Evolutionary conservation across 768 basidiomycete genomes (phyloP).

Genomic region (Chiua virens): DNA sequence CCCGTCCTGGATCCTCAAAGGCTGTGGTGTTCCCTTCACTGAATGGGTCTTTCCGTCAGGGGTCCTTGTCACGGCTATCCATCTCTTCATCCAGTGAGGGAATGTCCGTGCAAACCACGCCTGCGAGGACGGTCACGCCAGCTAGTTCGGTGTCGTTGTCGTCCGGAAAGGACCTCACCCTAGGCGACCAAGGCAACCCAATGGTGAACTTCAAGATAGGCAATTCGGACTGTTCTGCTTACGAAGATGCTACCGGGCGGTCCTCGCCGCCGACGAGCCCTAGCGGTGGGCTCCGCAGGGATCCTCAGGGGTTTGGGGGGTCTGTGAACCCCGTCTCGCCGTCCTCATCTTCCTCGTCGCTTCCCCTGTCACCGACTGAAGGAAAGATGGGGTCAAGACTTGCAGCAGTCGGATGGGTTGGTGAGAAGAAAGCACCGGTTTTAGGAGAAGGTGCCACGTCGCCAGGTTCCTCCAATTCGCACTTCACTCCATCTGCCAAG

Average conservation of each 20-base stretch:
- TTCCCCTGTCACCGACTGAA: constrained; percentile 14
- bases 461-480: not conserved
- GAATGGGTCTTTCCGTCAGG: constrained; percentile 23
- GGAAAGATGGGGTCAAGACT: not conserved
- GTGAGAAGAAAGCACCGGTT: not conserved
- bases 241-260: not conserved
- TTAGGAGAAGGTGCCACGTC: not conserved
- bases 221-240: not conserved
- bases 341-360: constrained; percentile 17
- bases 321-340: constrained; percentile 15
- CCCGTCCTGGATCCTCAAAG: constrained; percentile 5
- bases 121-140: constrained; percentile 9
- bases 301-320: constrained; percentile 32
- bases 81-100: not conserved
- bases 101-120: constrained; percentile 12
- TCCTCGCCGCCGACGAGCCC: constrained; percentile 10
- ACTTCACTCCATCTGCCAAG: constrained; percentile 6
- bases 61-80: not conserved
- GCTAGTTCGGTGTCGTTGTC: not conserved
- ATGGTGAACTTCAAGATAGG: not conserved
- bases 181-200: not conserved
- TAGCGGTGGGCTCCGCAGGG: constrained; percentile 15
- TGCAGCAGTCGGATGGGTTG: not conserved
- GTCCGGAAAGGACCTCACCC: not conserved
- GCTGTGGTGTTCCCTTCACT: constrained; percentile 24